A percentile compares a stretch with the other conserved stretches of the same genome.
These are phyloP conservation scores for Lasiosphaeria ovina DNA, from an alignment of 495 filamentous ascomycete genomes.

Conservation along the genomic window DNA sequence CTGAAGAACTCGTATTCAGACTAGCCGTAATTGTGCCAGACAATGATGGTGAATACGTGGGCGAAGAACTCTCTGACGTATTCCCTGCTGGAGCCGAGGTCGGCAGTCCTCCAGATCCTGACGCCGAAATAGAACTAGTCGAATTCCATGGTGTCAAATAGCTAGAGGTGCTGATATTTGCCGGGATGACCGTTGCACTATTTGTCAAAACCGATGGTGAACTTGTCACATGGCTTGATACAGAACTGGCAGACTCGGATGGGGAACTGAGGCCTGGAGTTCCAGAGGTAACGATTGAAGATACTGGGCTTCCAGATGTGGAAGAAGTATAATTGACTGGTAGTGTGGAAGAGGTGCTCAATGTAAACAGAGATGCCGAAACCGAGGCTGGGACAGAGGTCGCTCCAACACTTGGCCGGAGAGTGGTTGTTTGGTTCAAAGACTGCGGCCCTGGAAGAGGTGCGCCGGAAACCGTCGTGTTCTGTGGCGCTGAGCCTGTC, in stretches of 20 bases:
- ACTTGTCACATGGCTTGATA: neutral
- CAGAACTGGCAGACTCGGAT: neutral
- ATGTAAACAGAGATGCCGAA: neutral
- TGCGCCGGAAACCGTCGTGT: too few relatives aligned
- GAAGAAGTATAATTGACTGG: neutral
- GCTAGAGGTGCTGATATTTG: neutral
- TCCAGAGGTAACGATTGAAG: neutral
- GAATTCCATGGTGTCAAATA: neutral
- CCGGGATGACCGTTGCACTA: neutral
- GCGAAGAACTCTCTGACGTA: neutral
- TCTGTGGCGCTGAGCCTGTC: neutral
- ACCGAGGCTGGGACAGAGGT: neutral
- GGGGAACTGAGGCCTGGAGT: neutral
- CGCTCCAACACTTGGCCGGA: neutral
- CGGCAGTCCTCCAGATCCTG: neutral
- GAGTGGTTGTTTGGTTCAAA: too few relatives aligned
- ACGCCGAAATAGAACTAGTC: neutral
- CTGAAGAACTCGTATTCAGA: too few relatives aligned
- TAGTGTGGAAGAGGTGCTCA: slow-evolving; percentile 1
- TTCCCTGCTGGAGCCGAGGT: neutral
- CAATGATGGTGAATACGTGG: neutral
- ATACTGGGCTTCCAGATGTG: neutral
- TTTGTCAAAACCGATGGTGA: neutral
- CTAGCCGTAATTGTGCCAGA: neutral
- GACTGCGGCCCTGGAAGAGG: too few relatives aligned